Evolutionary conservation across 2,329 filamentous ascomycete genomes (phyloP), one percentile per base, ranked within the genome.

Genomic region (Exophiala sp.): DNA sequence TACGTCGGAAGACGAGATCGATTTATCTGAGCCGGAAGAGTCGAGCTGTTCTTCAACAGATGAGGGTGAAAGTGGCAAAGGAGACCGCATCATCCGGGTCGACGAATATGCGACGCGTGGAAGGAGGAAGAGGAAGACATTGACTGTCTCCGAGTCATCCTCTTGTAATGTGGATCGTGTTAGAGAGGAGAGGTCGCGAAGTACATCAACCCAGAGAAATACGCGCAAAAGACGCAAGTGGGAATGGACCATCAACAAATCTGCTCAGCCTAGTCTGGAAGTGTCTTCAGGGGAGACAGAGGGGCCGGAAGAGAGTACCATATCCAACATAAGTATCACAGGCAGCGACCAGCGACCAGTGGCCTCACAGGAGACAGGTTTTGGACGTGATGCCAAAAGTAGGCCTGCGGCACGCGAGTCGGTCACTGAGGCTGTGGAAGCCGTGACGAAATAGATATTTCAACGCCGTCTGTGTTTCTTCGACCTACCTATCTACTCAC

Each of bases 181-280:
- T 21, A 39, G 55, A 36, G n/a, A 34, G 12, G 41, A 54, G 11
- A 51, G 18, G 9, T 46, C 52, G n/a, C 47, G 44, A 36, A 48
- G 49, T 36, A 47, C 12, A 18, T 58, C 55, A 29, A 34, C 36
- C 20, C 38, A 44, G 10, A 51, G 50, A 5, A 50, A 44, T 12
- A 59, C 54, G 38, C 39, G 55, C 40, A 63, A 59, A 51, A 57
- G 43, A 32, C 49, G 61, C 33, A 53, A 49, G 52, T 63, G 61
- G 61, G 50, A 59, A 52, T 62, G 58, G 60, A 62, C 54, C 3
- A 12, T 59, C 33, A 33, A 8, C 24, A 29, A 29, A 5, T 29
- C 24, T 8, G 24, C 7, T 29, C 24, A 29, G 24, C 24, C 3
- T 8, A 29, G 24, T 5, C 24, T 29, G 24, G 5, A 29, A 29